Evolutionary conservation across 176 grass and related monocot genomes (phyloP), one percentile per base, ranked within the genome.

Genomic region (Avena insularis): DNA sequence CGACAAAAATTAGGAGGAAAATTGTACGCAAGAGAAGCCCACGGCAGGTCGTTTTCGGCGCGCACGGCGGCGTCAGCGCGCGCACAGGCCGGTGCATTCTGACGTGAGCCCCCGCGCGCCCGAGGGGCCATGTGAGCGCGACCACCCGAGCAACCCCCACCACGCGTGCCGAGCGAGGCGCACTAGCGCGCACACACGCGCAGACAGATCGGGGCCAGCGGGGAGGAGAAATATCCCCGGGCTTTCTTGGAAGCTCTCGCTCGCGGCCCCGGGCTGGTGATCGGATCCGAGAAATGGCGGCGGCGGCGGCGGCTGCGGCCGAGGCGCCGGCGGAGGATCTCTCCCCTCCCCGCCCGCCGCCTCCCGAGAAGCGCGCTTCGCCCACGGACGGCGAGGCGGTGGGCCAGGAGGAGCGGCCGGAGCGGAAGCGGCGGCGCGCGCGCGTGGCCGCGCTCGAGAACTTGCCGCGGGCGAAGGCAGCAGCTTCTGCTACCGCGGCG

Each of bases 401-500:
- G 27, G 84, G 9, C 9, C 12, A 2, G 57, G 62, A 82, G 45
- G 54, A 21, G 55, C 73, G 64, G 16, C 89, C 64, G n/a, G 84
- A 79, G 84, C 79, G 64, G 12, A 90, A 90, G 79, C 79, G 89
- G 29, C 84, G 84, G 73, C 84, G 79, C 63, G 89, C 84, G 6
- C 21, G 63, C 16, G 79, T 87, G 53, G 55, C 84, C 31, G 89
- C 64, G 84, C 89, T 90, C n/a, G 79, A 90, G 31, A 83, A 66
- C 79, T 54, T 87, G 14, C 89, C 73, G n/a, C 64, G 84, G 14
- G 88, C 83, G 3, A 27, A 61, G 59, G 71, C 56, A 0, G 78
- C 87, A 0, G 47, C 54, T 0, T 2, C 56, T 0, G 78, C 87
- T 0, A 35, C 54, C 0, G 8, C 40, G 43, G 63, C 14, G 45